Base-by-base conservation (phyloP, 192 early-diverging fungal species). In the Podila minutissima region DNA sequence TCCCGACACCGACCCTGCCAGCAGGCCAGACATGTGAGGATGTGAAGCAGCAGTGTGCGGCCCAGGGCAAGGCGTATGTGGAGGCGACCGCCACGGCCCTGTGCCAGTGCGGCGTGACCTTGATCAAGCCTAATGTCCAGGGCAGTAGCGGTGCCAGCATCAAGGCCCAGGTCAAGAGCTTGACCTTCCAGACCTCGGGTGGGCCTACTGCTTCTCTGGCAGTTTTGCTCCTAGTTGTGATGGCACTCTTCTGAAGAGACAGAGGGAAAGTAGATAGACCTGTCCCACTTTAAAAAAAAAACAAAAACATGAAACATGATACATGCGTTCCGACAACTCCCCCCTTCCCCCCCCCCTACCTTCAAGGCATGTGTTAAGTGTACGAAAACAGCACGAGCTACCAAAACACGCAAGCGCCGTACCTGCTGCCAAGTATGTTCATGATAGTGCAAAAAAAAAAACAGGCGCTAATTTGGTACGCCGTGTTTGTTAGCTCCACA, bases 11-110 rank as follows among this genome's bases (percentile, higher is more conserved):
- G 3, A 64, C 74, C 2, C 24, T 55, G 24, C 53, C 53, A 7
- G 24, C 74, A 6, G 62, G 62, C 10, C 72, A 57, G 60, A 71
- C 69, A 13, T 78, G 75, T 13, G 48, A 62, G 12, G 75, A 78
- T 20, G 51, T 78, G 28, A 46, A 67, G 58, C 64, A 78, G 26
- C 75, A 78, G 28, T 78, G 75, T 67, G 75, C 69, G 26, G 69
- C 75, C 11, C 75, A 78, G 32, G 61, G 75, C n/a, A 65, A 50
- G 22, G 64, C 13, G 29, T 78, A 46, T 26, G 32, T 53, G 26
- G 33, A 71, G 5, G 48, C 69, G 3, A 72, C 75, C 2, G 59
- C 50, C 26, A 67, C 63, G 2, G 33, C 64, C 13, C 58, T 69
- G 48, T 78, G 75, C 17, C 28, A 69, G 11, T 78, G 70, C 64